Percentiles rank a stretch among this genome's conserved stretches.
Evolutionary conservation across 108 stramenopile genomes (phyloP).

Genomic region (Heterococcus sp.): DNA sequence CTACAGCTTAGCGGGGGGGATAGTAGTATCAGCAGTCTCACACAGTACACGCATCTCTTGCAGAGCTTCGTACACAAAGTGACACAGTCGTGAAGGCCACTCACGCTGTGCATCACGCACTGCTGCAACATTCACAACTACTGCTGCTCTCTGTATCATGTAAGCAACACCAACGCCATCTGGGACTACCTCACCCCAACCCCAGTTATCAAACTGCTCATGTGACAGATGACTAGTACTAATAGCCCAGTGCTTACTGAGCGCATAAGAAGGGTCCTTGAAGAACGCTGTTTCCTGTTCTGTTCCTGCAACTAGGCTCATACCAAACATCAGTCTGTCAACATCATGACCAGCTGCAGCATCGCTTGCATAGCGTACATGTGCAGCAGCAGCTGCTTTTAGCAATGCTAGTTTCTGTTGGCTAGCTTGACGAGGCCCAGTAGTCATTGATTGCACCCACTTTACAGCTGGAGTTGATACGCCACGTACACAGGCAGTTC

Average conservation of each 20-base stretch:
- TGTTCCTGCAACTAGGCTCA: conserved; percentile 45
- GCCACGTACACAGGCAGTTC: too few relatives aligned
- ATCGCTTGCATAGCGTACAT: conserved; percentile 66
- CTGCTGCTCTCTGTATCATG: conserved; percentile 67
- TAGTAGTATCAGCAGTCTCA: conserved; percentile 38
- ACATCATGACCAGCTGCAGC: conserved; percentile 73
- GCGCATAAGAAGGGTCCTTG: conserved; percentile 67
- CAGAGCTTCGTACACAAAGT: conserved; percentile 73
- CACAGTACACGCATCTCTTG: conserved; percentile 72
- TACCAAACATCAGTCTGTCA: conserved; percentile 77
- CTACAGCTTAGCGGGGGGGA: conserved; percentile 12
- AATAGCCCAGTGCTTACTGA: conserved; percentile 79
- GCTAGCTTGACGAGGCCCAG: conserved; percentile 25
- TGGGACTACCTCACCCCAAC: conserved; percentile 82
- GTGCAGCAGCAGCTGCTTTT: conserved; percentile 65
- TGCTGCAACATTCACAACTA: conserved; percentile 71
- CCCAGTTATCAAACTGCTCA: conserved; percentile 79
- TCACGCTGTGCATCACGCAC: conserved; percentile 46
- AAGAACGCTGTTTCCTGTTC: conserved; percentile 51
- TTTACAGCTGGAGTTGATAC: too few relatives aligned
- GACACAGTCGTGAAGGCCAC: conserved; percentile 65
- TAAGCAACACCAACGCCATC: conserved; percentile 83
- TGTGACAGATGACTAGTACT: conserved; percentile 82
- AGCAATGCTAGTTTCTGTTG: conserved; percentile 61
- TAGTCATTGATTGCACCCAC: conserved; percentile 12